A percentile compares a stretch with the other conserved stretches of the same genome.
Conservation (phyloP, 1,284 basidiomycete genomes). For the Cutaneotrichosporon sp. region DNA sequence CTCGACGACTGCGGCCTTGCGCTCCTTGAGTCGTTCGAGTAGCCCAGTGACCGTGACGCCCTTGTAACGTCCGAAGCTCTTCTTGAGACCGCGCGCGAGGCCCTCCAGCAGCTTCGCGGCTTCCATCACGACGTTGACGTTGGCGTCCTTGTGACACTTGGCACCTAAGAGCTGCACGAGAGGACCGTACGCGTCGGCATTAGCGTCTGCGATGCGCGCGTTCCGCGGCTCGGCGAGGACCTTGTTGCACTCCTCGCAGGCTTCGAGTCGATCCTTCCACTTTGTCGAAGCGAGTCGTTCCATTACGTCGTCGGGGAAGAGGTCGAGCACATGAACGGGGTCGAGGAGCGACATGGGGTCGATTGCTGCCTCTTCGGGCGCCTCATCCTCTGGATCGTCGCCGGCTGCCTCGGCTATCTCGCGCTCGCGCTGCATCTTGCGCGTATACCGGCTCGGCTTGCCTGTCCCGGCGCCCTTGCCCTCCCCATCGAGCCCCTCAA, state of each 20-base stretch:
- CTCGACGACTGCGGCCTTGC: constrained; percentile 87
- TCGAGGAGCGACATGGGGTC: constrained; percentile 84
- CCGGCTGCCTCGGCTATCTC: constrained; percentile 58
- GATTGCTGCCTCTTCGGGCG: constrained; percentile 55
- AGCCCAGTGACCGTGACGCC: constrained; percentile 74
- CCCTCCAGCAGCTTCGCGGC: constrained; percentile 84
- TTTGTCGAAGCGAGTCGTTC: constrained; percentile 80
- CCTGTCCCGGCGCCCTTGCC: constrained; percentile 77
- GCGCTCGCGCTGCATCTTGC: constrained; percentile 71
- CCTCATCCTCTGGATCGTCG: constrained; percentile 35
- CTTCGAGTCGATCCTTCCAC: constrained; percentile 98
- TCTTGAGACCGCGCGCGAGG: constrained; percentile 78
- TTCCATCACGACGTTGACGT: constrained; percentile 91
- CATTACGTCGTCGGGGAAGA: constrained; percentile 72
- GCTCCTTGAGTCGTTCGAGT: constrained; percentile 90
- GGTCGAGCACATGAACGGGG: constrained; percentile 72
- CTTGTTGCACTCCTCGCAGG: constrained; percentile 76
- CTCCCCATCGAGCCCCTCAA: constrained; percentile 77
- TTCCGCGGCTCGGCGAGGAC: constrained; percentile 65
- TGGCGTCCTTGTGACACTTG: constrained; percentile 85
- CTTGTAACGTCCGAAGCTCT: constrained; percentile 71
- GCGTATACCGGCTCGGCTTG: constrained; percentile 76
- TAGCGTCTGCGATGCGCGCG: constrained; percentile 73
- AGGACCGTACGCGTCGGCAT: constrained; percentile 54
- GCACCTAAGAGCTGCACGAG: constrained; percentile 65